phyloP scores from a whole-genome alignment of 768 basidiomycete species.

The Coprinopsis cinerea region DNA sequence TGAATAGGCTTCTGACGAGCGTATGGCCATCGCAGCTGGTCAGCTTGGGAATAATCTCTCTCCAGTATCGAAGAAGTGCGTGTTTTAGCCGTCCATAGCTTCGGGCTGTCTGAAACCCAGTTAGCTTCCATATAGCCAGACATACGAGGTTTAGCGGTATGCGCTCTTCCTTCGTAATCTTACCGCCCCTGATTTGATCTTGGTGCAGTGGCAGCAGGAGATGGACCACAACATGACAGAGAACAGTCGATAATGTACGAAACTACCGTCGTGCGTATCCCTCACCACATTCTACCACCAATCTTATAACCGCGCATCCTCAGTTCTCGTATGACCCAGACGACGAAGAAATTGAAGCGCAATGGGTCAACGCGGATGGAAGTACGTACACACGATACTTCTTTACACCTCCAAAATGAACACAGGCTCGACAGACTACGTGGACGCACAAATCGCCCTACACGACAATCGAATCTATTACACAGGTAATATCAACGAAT shows the following conservation, averaged over 20 bases:
- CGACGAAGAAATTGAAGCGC: conserved; percentile 16
- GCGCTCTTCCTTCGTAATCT: not conserved
- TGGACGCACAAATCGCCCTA: conserved; percentile 14
- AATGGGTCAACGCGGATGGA: conserved; percentile 19
- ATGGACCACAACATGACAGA: conserved; percentile 12
- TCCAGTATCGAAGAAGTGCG: conserved; percentile 5
- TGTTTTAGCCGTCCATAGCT: too few species aligned
- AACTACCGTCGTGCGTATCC: conserved; percentile 13
- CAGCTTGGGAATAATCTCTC: conserved; percentile 1
- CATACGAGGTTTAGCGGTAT: conserved; percentile 14
- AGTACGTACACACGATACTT: conserved; percentile 8
- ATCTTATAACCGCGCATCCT: not conserved
- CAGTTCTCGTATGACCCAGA: conserved; percentile 16
- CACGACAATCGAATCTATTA: conserved; percentile 17
- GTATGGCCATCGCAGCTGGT: conserved; percentile 7
- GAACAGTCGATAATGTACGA: conserved; percentile 11
- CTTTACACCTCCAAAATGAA: not conserved
- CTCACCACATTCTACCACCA: not conserved
- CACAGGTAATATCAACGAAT: conserved; percentile 16
- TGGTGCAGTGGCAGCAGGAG: conserved; percentile 10
- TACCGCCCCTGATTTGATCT: not conserved
- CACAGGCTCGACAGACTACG: conserved; percentile 8
- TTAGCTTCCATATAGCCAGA: conserved; percentile 17
- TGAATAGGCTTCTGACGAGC: conserved; percentile 4
- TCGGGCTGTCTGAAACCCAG: too few species aligned